Conservation (phyloP, 73 alveolate genomes). For the Blepharisma stoltei region DNA sequence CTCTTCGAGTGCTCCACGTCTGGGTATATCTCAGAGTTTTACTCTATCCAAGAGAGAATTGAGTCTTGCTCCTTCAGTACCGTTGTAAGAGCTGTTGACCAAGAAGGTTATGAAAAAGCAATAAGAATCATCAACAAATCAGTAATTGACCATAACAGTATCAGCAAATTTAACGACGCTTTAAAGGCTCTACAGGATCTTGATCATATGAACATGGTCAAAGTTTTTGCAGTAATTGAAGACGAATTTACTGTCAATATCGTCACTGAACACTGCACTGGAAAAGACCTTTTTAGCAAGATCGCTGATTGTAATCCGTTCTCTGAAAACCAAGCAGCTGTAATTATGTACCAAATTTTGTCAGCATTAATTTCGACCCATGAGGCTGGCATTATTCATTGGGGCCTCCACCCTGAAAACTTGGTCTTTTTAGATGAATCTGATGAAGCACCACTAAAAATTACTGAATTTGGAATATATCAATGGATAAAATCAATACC, state of each 20-base stretch:
- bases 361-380: slow-evolving; percentile 37
- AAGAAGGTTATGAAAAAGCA: too few relatives aligned
- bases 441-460: slow-evolving; percentile 26
- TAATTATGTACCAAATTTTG: slow-evolving; percentile 31
- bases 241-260: background rate
- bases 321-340: slow-evolving; percentile 43
- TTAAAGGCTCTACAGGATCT: too few relatives aligned
- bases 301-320: background rate
- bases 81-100: too few relatives aligned
- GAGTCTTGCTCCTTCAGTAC: too few relatives aligned
- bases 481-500: background rate
- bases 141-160: too few relatives aligned
- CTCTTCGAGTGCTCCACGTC: too few relatives aligned
- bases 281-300: slow-evolving; percentile 2
- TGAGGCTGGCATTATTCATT: slow-evolving; percentile 41
- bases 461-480: slow-evolving; percentile 27
- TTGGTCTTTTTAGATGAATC: slow-evolving; percentile 28
- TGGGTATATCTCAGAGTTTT: too few relatives aligned
- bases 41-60: too few relatives aligned
- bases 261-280: background rate
- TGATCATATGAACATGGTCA: background rate
- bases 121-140: too few relatives aligned
- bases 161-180: too few relatives aligned
- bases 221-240: slow-evolving; percentile 17
- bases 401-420: slow-evolving; percentile 48